phyloP scores from a whole-genome alignment of 768 basidiomycete genomes.

The Lactarius vividus region DNA sequence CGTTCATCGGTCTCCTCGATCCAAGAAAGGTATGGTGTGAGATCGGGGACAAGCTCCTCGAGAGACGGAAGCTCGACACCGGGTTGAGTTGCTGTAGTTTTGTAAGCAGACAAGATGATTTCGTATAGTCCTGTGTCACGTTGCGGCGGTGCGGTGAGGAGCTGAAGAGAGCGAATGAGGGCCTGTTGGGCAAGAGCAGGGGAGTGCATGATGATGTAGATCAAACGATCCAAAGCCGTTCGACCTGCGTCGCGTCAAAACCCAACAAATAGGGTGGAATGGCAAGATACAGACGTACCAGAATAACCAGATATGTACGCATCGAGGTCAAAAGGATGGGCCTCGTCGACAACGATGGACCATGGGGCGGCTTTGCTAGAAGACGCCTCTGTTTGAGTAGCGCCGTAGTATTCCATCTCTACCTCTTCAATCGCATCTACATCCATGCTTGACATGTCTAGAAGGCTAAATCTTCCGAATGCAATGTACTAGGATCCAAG shows the following conservation, averaged over 20 bases:
- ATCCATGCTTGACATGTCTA: constrained; percentile 26
- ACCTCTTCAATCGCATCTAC: constrained; percentile 24
- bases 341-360: constrained; percentile 54
- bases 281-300: constrained; percentile 43
- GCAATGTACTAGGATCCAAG: not conserved
- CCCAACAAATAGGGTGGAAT: not conserved
- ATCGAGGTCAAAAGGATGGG: constrained; percentile 87
- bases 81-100: constrained; percentile 38
- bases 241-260: constrained; percentile 48
- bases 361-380: constrained; percentile 9
- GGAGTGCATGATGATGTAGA: constrained; percentile 61
- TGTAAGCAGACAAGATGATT: constrained; percentile 51
- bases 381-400: constrained; percentile 11
- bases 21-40: constrained; percentile 49
- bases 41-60: constrained; percentile 52
- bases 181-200: constrained; percentile 73
- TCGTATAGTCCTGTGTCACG: constrained; percentile 66
- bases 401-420: constrained; percentile 17
- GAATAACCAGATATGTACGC: constrained; percentile 72
- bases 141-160: constrained; percentile 51
- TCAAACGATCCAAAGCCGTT: constrained; percentile 69
- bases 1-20: constrained; percentile 61
- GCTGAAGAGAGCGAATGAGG: constrained; percentile 59
- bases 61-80: constrained; percentile 45
- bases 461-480: too few species aligned